Evolutionary conservation across 345 rosid genomes (phyloP).

Genomic region (Microcos paniculata): DNA sequence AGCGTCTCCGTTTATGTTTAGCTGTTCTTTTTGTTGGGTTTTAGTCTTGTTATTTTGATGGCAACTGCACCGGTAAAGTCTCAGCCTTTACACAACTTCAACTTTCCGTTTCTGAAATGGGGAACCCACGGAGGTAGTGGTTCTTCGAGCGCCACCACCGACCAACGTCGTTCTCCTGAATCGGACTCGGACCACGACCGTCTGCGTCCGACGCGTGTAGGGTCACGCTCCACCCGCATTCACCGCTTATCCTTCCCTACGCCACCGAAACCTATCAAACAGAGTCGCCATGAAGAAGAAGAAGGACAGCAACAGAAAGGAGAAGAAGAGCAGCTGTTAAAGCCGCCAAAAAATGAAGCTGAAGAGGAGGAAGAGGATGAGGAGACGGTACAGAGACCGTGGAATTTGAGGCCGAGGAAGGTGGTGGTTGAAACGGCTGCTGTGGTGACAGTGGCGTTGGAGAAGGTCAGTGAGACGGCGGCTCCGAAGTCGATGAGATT

Average conservation of each 20-base stretch:
- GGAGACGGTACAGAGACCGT: constrained; percentile 49
- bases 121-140: constrained; percentile 29
- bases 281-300: constrained; percentile 9
- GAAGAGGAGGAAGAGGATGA: constrained; percentile 36
- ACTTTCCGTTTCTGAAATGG: constrained; percentile 59
- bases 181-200: constrained; percentile 32
- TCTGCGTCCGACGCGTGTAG: constrained; percentile 37
- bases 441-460: constrained; percentile 25
- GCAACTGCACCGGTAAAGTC: constrained; percentile 63
- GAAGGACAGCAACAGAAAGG: constrained; percentile 1
- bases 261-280: constrained; percentile 26
- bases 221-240: constrained; percentile 66
- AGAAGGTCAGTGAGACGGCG: constrained; percentile 25
- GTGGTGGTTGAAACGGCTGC: constrained; percentile 16
- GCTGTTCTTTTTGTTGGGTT: background rate
- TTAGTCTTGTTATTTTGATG: constrained; percentile 24
- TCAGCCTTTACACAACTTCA: constrained; percentile 73
- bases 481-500: constrained; percentile 64
- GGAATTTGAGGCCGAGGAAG: constrained; percentile 83
- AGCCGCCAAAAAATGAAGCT: constrained; percentile 21
- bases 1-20: background rate
- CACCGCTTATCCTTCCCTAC: constrained; percentile 49
- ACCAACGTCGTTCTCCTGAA: constrained; percentile 23
- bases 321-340: constrained; percentile 3
- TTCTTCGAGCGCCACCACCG: constrained; percentile 15